phyloP scores from a whole-genome alignment of 2,329 filamentous ascomycete genomes.

The Clarireedia homoeocarpa region DNA sequence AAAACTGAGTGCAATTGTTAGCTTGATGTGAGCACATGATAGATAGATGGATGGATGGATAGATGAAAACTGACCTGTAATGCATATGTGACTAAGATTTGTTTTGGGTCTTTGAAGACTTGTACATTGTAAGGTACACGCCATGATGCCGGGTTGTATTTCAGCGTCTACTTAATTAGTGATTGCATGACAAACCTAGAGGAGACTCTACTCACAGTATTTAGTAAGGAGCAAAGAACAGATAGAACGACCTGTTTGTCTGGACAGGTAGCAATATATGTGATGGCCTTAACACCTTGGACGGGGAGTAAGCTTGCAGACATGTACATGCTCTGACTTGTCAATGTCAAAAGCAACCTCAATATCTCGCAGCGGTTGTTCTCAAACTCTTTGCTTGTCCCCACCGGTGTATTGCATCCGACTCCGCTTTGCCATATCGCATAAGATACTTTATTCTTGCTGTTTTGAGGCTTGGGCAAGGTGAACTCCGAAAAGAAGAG shows the following conservation, averaged over 20 bases:
- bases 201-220: constrained; percentile 60
- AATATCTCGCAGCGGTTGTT: constrained; percentile 88
- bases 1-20: constrained; percentile 43
- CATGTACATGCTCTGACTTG: constrained; percentile 91
- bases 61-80: constrained; percentile 41
- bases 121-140: constrained; percentile 89
- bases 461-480: constrained; percentile 61
- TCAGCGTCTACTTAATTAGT: constrained; percentile 58
- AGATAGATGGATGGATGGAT: too few species aligned
- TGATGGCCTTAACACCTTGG: constrained; percentile 74
- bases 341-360: constrained; percentile 74
- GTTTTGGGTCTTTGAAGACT: constrained; percentile 84
- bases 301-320: constrained; percentile 71
- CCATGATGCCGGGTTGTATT: constrained; percentile 94
- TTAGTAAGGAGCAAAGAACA: constrained; percentile 83
- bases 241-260: constrained; percentile 91
- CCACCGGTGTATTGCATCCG: constrained; percentile 83
- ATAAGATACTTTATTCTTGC: constrained; percentile 76
- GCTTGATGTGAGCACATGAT: neutral
- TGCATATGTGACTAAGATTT: constrained; percentile 84
- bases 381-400: constrained; percentile 86
- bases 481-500: constrained; percentile 91
- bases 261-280: constrained; percentile 77
- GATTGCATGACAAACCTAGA: neutral
- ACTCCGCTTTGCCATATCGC: constrained; percentile 98